A percentile compares a stretch with the other conserved stretches of the same genome.
Evolutionary conservation across 2,329 filamentous ascomycete genomes (phyloP).

Genomic region (Fusarium chaquense): DNA sequence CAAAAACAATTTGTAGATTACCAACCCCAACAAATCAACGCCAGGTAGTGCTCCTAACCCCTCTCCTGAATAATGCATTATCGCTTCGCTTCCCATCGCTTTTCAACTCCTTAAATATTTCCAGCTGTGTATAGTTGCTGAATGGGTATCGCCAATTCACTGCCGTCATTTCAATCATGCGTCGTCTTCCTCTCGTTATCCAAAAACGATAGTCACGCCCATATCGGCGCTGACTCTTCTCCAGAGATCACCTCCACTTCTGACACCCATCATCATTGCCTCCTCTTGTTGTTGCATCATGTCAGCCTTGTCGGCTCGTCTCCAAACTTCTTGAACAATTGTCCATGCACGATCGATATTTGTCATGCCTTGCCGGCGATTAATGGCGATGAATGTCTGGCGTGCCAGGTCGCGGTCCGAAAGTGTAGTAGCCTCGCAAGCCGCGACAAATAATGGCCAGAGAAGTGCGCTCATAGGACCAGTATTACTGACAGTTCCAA

Average conservation of each 20-base stretch:
- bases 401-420: constrained; percentile 65
- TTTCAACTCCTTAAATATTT: constrained; percentile 42
- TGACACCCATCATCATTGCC: constrained; percentile 33
- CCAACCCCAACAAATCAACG: constrained; percentile 25
- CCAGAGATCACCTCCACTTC: constrained; percentile 61
- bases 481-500: constrained; percentile 64
- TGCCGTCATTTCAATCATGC: constrained; percentile 19
- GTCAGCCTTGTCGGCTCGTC: constrained; percentile 59
- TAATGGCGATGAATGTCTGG: constrained; percentile 64
- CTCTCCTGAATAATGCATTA: constrained; percentile 23
- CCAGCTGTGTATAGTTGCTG: constrained; percentile 35
- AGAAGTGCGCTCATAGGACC: constrained; percentile 74
- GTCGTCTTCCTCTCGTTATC: constrained; percentile 42
- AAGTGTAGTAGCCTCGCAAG: constrained; percentile 66
- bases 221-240: constrained; percentile 68
- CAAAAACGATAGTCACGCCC: constrained; percentile 71
- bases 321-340: constrained; percentile 72
- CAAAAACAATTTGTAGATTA: constrained; percentile 17
- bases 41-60: constrained; percentile 24
- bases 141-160: constrained; percentile 43
- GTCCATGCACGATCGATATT: constrained; percentile 73
- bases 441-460: constrained; percentile 73
- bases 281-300: constrained; percentile 44
- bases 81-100: constrained; percentile 26
- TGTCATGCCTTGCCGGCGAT: constrained; percentile 71